These are phyloP conservation scores for Prunus davidiana DNA, from an alignment of 306 rosid species.

Conservation along the genomic window DNA sequence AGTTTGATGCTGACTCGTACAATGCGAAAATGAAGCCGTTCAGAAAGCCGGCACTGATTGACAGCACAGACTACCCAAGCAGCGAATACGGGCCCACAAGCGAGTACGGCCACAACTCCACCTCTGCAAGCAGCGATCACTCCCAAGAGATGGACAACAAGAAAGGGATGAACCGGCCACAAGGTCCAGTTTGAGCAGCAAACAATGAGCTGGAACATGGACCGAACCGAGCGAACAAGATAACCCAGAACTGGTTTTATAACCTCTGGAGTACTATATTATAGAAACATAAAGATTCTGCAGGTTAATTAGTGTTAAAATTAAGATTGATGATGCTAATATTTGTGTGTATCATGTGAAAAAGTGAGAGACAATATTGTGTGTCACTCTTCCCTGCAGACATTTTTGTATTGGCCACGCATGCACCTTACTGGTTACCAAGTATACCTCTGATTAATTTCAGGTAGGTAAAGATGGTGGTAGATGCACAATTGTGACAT, in stretches of 20 bases:
- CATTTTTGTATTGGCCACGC: background rate
- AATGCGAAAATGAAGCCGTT: conserved; percentile 55
- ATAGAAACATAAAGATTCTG: background rate
- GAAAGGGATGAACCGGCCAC: background rate
- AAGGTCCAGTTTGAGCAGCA: background rate
- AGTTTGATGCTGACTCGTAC: conserved; percentile 41
- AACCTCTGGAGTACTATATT: background rate
- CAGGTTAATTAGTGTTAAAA: background rate
- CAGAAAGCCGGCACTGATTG: conserved; percentile 35
- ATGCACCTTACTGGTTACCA: background rate
- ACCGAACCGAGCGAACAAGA: background rate
- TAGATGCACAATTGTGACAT: background rate
- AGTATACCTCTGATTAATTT: background rate
- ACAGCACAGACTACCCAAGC: conserved; percentile 36
- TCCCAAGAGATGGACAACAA: background rate
- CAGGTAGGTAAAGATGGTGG: background rate
- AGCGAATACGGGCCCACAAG: conserved; percentile 63
- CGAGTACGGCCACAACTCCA: background rate
- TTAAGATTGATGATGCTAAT: background rate
- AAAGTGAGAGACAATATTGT: background rate
- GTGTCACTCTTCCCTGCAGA: background rate
- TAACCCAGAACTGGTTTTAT: background rate
- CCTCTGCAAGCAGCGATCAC: background rate
- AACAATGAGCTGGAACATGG: background rate
- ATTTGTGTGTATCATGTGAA: background rate